phyloP scores from a whole-genome alignment of 345 rosid species.

The Chamaenerion angustifolium region DNA sequence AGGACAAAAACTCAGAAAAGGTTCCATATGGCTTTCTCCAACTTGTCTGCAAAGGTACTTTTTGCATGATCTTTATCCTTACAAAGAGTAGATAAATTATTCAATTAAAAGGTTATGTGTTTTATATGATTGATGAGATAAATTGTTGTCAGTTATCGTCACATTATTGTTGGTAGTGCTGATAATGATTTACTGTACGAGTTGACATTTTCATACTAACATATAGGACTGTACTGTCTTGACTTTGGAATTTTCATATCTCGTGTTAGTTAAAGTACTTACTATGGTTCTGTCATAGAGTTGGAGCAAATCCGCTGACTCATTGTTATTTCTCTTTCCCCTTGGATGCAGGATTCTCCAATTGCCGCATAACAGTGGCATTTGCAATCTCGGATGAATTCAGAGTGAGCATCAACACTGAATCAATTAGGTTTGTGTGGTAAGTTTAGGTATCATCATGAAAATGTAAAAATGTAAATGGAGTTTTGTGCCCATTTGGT shows the following conservation, averaged over 20 bases:
- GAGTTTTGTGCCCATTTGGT: no score
- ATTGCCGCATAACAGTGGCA: conserved; percentile 42
- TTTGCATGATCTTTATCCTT: conserved; percentile 1
- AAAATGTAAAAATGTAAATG: neutral
- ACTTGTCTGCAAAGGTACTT: conserved; percentile 71
- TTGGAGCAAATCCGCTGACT: neutral
- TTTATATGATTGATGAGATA: no score
- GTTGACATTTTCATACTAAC: no score
- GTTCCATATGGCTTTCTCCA: conserved; percentile 64
- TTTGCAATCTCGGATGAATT: neutral
- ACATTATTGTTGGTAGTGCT: no score
- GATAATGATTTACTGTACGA: no score
- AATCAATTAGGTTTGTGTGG: no score
- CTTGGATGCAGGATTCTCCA: conserved; percentile 53
- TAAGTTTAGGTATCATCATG: neutral
- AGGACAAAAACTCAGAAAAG: conserved; percentile 81
- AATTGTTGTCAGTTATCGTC: no score
- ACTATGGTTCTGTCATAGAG: neutral
- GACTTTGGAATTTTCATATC: no score
- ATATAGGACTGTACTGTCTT: no score
- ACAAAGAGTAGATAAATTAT: no score
- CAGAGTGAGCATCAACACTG: neutral
- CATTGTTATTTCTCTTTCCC: neutral
- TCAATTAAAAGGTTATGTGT: no score
- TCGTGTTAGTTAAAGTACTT: no score